Base-by-base conservation (phyloP, 1,284 basidiomycete genomes). In the Meripilus lineatus region DNA sequence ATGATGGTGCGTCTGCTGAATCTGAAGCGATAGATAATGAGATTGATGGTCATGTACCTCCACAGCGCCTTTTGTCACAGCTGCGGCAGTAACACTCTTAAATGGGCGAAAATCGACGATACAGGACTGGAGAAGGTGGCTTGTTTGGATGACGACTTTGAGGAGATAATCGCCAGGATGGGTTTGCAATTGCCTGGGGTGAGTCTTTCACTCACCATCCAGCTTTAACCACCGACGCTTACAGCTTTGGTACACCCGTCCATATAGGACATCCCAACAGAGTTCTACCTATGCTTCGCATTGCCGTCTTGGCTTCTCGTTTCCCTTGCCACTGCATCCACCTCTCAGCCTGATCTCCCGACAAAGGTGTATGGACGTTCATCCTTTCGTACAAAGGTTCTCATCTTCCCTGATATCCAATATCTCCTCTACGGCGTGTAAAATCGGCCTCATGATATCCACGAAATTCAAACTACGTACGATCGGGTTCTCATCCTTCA, bases 101-200 rank as follows among this genome's bases (percentile, higher is more conserved):
- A 89, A 54, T 84, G 81, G 77, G 78, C 80, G 7, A 74, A 72
- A 34, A 63, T 87, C 42, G 75, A 80, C 52, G 68, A 74, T 50
- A 70, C 72, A 17, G 75, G 86, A 52, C 71, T 79, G 44, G 74
- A 77, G 42, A 74, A 69, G 55, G 71, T 73, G 52, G 67, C 71
- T 18, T 67, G 73, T 28, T 90, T 86, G 87, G 89, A 88, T 62
- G 61, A 65, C 24, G 89, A 87, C 58, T 65, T 90, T 44, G 84
- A 89, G 58, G 81, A 85, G 50, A 72, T 85, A 20, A 66, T 89
- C 26, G 68, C 88, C 25, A 72, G 67, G 44, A 80, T 77, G 58
- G 85, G 81, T 34, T 58, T 77, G 43, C 69, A 75, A 51, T 63
- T 70, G 47, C 83, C 84, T 15, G 62, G 77, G 62, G 87, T 88